Evolutionary conservation across 192 early-diverging fungal species (phyloP).

Genomic region (Funneliformis mosseae): DNA sequence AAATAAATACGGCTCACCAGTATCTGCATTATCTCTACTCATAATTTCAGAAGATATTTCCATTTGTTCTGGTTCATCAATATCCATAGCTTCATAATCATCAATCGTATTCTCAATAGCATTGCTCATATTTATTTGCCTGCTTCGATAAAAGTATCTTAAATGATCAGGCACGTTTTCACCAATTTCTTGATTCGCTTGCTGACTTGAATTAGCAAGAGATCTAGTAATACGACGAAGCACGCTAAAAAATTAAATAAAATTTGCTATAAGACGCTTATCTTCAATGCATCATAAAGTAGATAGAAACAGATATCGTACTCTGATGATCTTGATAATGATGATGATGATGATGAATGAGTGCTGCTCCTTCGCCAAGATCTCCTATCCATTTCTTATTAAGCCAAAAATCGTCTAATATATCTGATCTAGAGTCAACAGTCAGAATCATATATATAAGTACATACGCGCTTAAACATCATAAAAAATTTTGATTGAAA

Average conservation of each 20-base stretch:
- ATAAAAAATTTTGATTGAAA: neutral
- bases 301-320: neutral
- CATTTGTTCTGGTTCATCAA: conserved; percentile 2
- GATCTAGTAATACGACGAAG: conserved; percentile 7
- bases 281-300: neutral
- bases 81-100: neutral
- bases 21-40: neutral
- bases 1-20: neutral
- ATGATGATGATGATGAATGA: conserved; percentile 9
- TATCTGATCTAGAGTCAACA: neutral
- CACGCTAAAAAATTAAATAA: neutral
- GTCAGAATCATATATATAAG: neutral
- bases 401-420: neutral
- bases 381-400: conserved; percentile 9
- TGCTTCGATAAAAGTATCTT: conserved; percentile 5
- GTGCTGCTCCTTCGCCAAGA: conserved; percentile 3
- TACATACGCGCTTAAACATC: neutral
- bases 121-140: neutral
- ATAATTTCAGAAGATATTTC: neutral
- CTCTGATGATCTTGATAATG: conserved; percentile 5
- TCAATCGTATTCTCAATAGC: neutral
- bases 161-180: conserved; percentile 8
- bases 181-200: neutral
- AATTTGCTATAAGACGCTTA: neutral
- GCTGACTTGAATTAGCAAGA: neutral